A percentile compares a stretch with the other conserved stretches of the same genome.
phyloP scores from a whole-genome alignment of 495 filamentous ascomycete genomes.

The Aspergillus egyptiacus region DNA sequence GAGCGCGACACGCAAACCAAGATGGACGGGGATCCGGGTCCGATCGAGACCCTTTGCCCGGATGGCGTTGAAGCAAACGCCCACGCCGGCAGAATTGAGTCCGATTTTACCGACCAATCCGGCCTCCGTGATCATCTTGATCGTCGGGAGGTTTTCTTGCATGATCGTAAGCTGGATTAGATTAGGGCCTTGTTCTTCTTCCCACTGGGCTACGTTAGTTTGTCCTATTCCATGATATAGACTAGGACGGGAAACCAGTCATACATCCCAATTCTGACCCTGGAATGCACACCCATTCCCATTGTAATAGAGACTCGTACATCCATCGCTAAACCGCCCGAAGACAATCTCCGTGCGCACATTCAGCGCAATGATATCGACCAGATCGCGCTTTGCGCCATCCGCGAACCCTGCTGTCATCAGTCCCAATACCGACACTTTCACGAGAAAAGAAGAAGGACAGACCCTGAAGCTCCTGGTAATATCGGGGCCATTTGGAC shows the following conservation, averaged over 20 bases:
- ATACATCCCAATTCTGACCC: too few relatives aligned
- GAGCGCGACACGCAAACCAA: not conserved
- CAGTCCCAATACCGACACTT: too few relatives aligned
- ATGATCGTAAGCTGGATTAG: not conserved
- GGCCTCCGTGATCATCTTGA: constrained; percentile 32
- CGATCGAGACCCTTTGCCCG: not conserved
- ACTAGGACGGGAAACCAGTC: too few relatives aligned
- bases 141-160: not conserved
- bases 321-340: constrained; percentile 52
- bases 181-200: not conserved
- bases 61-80: constrained; percentile 49
- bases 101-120: constrained; percentile 59
- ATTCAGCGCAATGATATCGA: constrained; percentile 61
- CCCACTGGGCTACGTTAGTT: too few relatives aligned
- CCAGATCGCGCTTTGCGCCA: constrained; percentile 46
- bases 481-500: constrained; percentile 5
- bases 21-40: not conserved
- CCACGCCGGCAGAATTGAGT: constrained; percentile 48
- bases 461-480: constrained; percentile 4
- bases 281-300: too few relatives aligned
- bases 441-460: not conserved
- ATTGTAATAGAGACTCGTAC: constrained; percentile 7
- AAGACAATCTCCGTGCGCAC: constrained; percentile 63
- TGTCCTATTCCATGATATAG: too few relatives aligned
- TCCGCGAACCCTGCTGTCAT: constrained; percentile 45